Percentiles rank a stretch among this genome's conserved stretches.
Conservation (phyloP, 2,329 filamentous ascomycete species). For the Westerdykella aurantiaca region DNA sequence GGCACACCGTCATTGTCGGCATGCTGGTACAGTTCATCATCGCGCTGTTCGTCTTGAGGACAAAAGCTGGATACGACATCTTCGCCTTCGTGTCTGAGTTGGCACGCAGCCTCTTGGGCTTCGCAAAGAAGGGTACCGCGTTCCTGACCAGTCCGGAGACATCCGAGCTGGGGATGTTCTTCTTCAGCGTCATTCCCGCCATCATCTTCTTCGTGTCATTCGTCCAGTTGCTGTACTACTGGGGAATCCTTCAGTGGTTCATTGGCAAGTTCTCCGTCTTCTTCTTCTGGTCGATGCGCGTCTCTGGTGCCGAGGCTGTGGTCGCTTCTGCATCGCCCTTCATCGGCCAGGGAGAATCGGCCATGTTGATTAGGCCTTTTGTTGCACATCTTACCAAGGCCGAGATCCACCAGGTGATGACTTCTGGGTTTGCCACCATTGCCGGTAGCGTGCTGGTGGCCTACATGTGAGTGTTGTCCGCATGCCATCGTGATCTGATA, state of each 20-base stretch:
- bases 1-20: conserved; percentile 66
- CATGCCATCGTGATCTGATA: neutral
- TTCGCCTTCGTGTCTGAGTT: conserved; percentile 81
- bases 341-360: conserved; percentile 89
- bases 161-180: conserved; percentile 56
- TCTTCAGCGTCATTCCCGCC: conserved; percentile 73
- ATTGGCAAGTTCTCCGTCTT: conserved; percentile 80
- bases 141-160: conserved; percentile 60
- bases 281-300: conserved; percentile 84
- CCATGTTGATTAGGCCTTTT: conserved; percentile 86
- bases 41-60: conserved; percentile 81
- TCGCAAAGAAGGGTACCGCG: conserved; percentile 63
- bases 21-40: conserved; percentile 86
- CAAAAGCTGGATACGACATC: conserved; percentile 74
- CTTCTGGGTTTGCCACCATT: conserved; percentile 87
- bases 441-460: conserved; percentile 80
- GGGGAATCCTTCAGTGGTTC: conserved; percentile 81
- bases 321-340: conserved; percentile 90
- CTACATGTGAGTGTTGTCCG: conserved; percentile 54
- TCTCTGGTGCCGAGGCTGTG: conserved; percentile 88
- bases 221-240: conserved; percentile 81
- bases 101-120: conserved; percentile 68
- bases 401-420: conserved; percentile 90
- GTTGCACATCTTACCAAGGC: conserved; percentile 78
- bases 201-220: conserved; percentile 95